Conservation (phyloP, 129 eudicot species). For the Rutidosis leptorrhynchoides region DNA sequence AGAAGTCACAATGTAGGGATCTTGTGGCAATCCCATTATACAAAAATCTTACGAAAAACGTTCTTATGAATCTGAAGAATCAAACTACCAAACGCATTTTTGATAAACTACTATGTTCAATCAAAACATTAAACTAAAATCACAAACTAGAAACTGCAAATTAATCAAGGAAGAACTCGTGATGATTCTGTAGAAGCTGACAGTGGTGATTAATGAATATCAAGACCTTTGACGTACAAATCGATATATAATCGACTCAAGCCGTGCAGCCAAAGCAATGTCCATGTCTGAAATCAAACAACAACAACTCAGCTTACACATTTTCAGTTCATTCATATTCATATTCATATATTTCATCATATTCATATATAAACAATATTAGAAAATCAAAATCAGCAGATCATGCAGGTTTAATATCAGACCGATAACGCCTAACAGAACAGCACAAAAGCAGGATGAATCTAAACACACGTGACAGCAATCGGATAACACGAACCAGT, state of each 20-base stretch:
- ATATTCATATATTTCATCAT: no score
- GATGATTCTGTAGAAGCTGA: slow-evolving; percentile 4
- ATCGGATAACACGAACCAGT: not conserved
- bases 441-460: not conserved
- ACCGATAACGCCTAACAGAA: slow-evolving; percentile 19
- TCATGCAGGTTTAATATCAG: slow-evolving; percentile 2
- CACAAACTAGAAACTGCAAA: slow-evolving; percentile 13
- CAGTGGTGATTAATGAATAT: slow-evolving; percentile 4
- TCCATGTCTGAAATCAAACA: slow-evolving; percentile 30
- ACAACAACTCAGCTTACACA: slow-evolving; percentile 5
- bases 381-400: slow-evolving; percentile 24
- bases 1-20: slow-evolving; percentile 36
- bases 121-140: slow-evolving; percentile 13
- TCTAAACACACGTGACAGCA: not conserved
- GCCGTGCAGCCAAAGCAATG: slow-evolving; percentile 15
- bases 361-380: not conserved
- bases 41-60: not conserved
- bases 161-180: slow-evolving; percentile 17
- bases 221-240: slow-evolving; percentile 27
- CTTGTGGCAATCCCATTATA: slow-evolving; percentile 84
- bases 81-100: slow-evolving; percentile 22
- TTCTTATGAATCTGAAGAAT: slow-evolving; percentile 17
- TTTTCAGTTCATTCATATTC: not conserved
- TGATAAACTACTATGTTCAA: slow-evolving; percentile 13
- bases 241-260: not conserved